Evolutionary conservation across 495 filamentous ascomycete genomes (phyloP), one percentile per base, ranked within the genome.

Genomic region (Bacidia gigantensis): DNA sequence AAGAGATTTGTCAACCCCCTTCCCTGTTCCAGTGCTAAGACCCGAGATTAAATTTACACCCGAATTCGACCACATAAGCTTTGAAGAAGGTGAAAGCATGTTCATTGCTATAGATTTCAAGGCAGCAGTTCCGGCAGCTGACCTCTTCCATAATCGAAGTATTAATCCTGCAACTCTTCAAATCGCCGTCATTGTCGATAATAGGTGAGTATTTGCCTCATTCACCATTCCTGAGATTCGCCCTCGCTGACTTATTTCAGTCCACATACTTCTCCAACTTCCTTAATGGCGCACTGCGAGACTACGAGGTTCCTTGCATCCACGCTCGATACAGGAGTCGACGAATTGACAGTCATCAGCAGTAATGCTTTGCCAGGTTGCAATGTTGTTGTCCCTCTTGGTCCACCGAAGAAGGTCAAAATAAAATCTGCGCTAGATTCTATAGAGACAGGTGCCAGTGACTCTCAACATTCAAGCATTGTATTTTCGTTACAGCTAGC

Each of bases 261-360:
- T n/a, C 43, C 50, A 40, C 51, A 58, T 20, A 50, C 60, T 42
- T 62, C 60, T n/a, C 49, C 60, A 29, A 32, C 54, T 22, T 39
- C 55, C 14, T 51, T 62, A 3, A 57, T 62, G 57, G 52, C 52
- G 25, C 56, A 46, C 38, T 62, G 60, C 32, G 60, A 62, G 38
- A 60, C 58, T 39, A 40, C 52, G 20, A 52, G 57, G 25, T 56
- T 39, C 17, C 45, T 62, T 45, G 55, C 60, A 3, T 62, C 57
- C n/a, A 50, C 46, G 2, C 43, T 60, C 12, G 52, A 60, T 25
- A 1, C 23, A 23, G 23, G 47, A 0, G 51, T 49, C 9, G 60
- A 62, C 43, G 26, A 54, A 24, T 32, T 62, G 46, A 57, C 54
- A 12, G 57, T 62, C 17, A 12, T 62, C 14, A 57, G 60, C 26